These are phyloP conservation scores for Diospyros kaki DNA, from an alignment of 148 eudicot genomes.

Conservation along the genomic window DNA sequence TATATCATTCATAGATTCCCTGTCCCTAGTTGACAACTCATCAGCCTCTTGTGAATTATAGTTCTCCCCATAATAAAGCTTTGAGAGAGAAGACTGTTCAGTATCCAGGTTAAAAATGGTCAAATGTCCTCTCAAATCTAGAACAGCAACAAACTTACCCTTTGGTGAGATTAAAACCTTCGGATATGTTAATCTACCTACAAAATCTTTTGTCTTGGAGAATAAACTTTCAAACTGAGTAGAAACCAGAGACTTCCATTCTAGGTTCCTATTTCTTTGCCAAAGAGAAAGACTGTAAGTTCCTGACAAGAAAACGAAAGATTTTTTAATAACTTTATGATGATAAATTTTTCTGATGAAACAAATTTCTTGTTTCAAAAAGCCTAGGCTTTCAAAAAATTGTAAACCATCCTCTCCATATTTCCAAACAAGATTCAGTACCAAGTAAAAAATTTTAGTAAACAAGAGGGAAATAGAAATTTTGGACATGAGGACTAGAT, in stretches of 20 bases:
- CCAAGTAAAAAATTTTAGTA: not conserved
- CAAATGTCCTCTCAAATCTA: conserved; percentile 70
- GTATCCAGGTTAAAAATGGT: conserved; percentile 49
- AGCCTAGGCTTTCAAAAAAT: not conserved
- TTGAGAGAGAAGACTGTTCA: conserved; percentile 36
- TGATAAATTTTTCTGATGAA: not conserved
- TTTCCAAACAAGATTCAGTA: not conserved
- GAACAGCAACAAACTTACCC: conserved; percentile 66
- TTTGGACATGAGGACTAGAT: not conserved
- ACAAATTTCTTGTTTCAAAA: not conserved
- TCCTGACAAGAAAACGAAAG: conserved; percentile 35
- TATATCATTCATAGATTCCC: conserved; percentile 36
- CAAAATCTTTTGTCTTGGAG: conserved; percentile 46
- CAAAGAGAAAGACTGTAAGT: conserved; percentile 61
- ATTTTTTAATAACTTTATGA: not conserved
- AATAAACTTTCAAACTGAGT: conserved; percentile 58
- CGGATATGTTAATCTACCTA: conserved; percentile 54
- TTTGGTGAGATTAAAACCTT: conserved; percentile 73
- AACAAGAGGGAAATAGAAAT: not conserved
- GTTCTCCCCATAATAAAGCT: conserved; percentile 32
- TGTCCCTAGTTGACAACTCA: conserved; percentile 23
- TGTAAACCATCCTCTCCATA: not conserved
- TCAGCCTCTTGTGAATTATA: conserved; percentile 16
- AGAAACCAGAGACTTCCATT: conserved; percentile 39
- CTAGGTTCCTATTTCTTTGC: conserved; percentile 42